phyloP scores from a whole-genome alignment of 805 yeast species.

The Candida tallmaniae region DNA sequence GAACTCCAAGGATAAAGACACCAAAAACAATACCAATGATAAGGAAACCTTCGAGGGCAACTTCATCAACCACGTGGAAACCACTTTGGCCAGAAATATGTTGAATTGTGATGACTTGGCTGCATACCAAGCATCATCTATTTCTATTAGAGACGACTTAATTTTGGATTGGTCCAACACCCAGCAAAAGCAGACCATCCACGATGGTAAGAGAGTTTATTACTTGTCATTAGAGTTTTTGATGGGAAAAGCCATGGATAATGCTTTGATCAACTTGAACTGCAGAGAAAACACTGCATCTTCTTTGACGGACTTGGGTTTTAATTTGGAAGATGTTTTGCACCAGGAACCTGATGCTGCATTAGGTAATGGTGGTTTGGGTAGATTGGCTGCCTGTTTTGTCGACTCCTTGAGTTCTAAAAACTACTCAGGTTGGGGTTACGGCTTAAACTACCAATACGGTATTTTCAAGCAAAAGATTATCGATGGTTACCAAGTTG shows the following conservation, averaged over 20 bases:
- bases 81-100: constrained; percentile 84
- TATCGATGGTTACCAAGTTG: constrained; percentile 90
- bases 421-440: constrained; percentile 94
- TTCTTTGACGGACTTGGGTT: constrained; percentile 65
- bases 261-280: constrained; percentile 80
- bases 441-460: constrained; percentile 88
- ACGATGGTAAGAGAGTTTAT: constrained; percentile 81
- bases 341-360: constrained; percentile 92
- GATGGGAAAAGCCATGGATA: constrained; percentile 94
- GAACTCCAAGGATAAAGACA: not conserved
- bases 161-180: constrained; percentile 89
- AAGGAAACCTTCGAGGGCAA: constrained; percentile 58
- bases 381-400: constrained; percentile 92
- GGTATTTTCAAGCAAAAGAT: constrained; percentile 91
- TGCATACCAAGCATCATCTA: constrained; percentile 86
- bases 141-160: constrained; percentile 71
- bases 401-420: constrained; percentile 83
- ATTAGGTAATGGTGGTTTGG: constrained; percentile 92
- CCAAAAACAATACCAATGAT: constrained; percentile 16
- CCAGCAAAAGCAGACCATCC: constrained; percentile 81
- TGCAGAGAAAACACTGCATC: constrained; percentile 52
- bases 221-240: constrained; percentile 83
- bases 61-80: constrained; percentile 84
- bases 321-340: constrained; percentile 79
- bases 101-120: constrained; percentile 91